phyloP scores from a whole-genome alignment of 768 basidiomycete species.

The Hemileccinum impolitum region DNA sequence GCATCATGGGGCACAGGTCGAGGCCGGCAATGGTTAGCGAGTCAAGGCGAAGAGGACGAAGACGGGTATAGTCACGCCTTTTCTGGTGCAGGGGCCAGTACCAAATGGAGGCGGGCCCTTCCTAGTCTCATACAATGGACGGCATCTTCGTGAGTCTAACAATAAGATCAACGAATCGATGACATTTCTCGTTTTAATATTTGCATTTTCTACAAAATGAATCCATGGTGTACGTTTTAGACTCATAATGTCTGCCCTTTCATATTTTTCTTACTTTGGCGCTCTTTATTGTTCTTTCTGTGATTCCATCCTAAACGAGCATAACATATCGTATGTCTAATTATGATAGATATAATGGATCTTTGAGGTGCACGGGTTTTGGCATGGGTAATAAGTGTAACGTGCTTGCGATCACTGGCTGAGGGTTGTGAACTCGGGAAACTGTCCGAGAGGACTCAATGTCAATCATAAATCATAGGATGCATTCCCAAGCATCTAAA shows the following conservation, averaged over 20 bases:
- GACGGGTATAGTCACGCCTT: slow-evolving; percentile 26
- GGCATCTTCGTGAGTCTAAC: slow-evolving; percentile 18
- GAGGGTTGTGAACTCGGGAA: too few relatives aligned
- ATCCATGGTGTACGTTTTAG: slow-evolving; percentile 11
- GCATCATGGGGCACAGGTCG: slow-evolving; percentile 20
- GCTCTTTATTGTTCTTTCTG: slow-evolving; percentile 4
- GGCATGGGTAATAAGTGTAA: background rate
- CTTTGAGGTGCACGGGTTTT: slow-evolving; percentile 2
- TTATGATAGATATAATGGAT: slow-evolving; percentile 22
- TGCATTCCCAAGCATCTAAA: too few relatives aligned
- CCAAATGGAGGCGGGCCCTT: slow-evolving; percentile 32
- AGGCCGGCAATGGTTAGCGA: slow-evolving; percentile 25
- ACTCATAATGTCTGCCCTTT: slow-evolving; percentile 4
- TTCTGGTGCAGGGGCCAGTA: slow-evolving; percentile 18
- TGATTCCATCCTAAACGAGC: slow-evolving; percentile 7
- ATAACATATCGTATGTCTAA: slow-evolving; percentile 15
- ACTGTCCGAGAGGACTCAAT: too few relatives aligned
- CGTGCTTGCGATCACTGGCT: too few relatives aligned
- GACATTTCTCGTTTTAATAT: slow-evolving; percentile 2
- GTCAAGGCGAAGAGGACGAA: slow-evolving; percentile 27
- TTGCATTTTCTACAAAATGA: slow-evolving; percentile 9
- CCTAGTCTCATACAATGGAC: slow-evolving; percentile 33
- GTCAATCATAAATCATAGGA: too few relatives aligned
- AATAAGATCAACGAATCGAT: background rate
- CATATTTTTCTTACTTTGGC: slow-evolving; percentile 3